Evolutionary conservation across 805 yeast genomes (phyloP).

Genomic region (Wickerhamomyces ciferrii): DNA sequence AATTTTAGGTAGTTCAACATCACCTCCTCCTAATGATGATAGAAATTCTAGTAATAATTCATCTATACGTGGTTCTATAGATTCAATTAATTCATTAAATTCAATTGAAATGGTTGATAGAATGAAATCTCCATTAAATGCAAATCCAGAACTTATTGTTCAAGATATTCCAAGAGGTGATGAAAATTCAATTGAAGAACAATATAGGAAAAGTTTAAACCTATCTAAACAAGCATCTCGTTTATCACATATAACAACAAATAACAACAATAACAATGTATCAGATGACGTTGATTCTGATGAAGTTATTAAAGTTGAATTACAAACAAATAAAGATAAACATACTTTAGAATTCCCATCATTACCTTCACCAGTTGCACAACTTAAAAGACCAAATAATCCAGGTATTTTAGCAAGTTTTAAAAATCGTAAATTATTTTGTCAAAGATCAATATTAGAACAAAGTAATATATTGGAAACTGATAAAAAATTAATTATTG

Average conservation of each 20-base stretch:
- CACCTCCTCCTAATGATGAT: no score
- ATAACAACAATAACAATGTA: background rate
- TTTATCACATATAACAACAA: background rate
- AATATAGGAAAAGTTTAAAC: constrained; percentile 9
- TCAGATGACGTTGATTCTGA: background rate
- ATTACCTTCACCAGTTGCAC: constrained; percentile 16
- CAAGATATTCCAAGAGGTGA: constrained; percentile 15
- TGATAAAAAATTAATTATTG: constrained; percentile 22
- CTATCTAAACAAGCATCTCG: background rate
- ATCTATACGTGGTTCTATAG: background rate
- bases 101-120: background rate
- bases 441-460: constrained; percentile 14
- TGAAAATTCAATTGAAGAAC: constrained; percentile 16
- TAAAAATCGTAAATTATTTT: constrained; percentile 12
- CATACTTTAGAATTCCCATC: constrained; percentile 4
- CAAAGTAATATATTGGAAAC: constrained; percentile 8
- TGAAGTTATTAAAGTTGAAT: background rate
- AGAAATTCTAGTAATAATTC: background rate
- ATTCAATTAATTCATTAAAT: no score
- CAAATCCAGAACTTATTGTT: constrained; percentile 1
- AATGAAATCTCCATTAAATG: background rate
- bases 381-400: constrained; percentile 6
- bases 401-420: constrained; percentile 9
- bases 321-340: constrained; percentile 2
- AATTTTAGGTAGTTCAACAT: background rate